Conservation (phyloP, 257 asterid genomes). For the Nicotiana otophora region DNA sequence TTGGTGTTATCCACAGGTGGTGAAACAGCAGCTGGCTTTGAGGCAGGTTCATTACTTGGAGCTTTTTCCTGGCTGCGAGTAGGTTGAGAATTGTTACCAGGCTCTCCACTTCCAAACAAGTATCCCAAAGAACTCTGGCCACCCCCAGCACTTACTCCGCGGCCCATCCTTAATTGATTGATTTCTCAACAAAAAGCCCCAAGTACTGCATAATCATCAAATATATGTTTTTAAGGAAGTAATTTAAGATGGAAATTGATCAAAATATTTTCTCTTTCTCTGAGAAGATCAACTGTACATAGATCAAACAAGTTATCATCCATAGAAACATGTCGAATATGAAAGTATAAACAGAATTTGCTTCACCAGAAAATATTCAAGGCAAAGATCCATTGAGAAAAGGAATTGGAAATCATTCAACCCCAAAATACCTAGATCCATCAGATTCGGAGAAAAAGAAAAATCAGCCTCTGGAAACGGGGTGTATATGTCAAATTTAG, state of each 20-base stretch:
- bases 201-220: background rate
- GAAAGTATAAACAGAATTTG: background rate
- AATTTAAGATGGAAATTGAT: background rate
- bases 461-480: background rate
- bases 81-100: conserved; percentile 27
- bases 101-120: conserved; percentile 56
- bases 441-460: background rate
- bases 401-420: background rate
- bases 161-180: conserved; percentile 46
- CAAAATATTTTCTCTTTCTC: background rate
- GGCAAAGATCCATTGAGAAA: background rate
- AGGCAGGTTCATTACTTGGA: conserved; percentile 26
- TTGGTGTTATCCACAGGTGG: conserved; percentile 28
- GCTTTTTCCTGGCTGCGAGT: conserved; percentile 20
- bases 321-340: background rate
- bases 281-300: background rate
- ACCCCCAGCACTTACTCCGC: conserved; percentile 84
- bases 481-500: background rate
- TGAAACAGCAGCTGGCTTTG: conserved; percentile 25
- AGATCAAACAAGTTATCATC: background rate
- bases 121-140: conserved; percentile 87
- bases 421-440: background rate
- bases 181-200: background rate
- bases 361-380: background rate
- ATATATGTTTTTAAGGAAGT: background rate